phyloP scores from a whole-genome alignment of 2,329 filamentous ascomycete genomes.

The Cytospora paraplurivora region DNA sequence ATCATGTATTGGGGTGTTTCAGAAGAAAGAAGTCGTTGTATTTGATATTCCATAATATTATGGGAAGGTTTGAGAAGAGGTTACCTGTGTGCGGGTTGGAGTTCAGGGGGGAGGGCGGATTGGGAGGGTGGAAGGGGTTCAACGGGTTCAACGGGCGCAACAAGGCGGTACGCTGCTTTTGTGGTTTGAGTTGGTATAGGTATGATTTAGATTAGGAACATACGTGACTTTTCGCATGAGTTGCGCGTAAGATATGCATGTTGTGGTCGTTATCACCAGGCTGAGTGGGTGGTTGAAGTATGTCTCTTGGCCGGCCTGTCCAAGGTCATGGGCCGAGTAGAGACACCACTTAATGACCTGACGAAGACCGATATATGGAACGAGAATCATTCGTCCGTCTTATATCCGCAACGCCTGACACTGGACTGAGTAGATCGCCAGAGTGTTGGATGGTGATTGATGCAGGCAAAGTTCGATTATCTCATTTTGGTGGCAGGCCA shows the following conservation, averaged over 20 bases:
- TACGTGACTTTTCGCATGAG: neutral
- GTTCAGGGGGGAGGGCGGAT: neutral
- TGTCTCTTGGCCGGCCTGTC: no score
- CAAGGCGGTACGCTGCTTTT: neutral
- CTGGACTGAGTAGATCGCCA: no score
- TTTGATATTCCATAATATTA: neutral
- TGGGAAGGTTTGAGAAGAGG: neutral
- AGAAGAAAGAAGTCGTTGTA: neutral
- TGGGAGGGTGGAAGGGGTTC: neutral
- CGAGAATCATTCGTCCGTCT: no score
- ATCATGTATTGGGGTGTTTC: neutral
- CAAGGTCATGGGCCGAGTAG: no score
- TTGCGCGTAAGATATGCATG: neutral
- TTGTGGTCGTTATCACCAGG: neutral
- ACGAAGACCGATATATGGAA: no score
- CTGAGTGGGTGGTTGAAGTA: neutral
- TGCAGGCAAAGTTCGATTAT: no score
- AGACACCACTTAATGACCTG: no score
- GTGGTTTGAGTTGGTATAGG: neutral
- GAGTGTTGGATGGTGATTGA: no score
- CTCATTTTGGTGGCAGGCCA: no score
- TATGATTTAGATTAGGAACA: slow-evolving; percentile 13
- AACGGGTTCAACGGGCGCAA: no score
- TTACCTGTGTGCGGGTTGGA: no score
- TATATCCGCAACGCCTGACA: no score